Conservation (phyloP, 1,284 basidiomycete species). For the Athelia sp. region DNA sequence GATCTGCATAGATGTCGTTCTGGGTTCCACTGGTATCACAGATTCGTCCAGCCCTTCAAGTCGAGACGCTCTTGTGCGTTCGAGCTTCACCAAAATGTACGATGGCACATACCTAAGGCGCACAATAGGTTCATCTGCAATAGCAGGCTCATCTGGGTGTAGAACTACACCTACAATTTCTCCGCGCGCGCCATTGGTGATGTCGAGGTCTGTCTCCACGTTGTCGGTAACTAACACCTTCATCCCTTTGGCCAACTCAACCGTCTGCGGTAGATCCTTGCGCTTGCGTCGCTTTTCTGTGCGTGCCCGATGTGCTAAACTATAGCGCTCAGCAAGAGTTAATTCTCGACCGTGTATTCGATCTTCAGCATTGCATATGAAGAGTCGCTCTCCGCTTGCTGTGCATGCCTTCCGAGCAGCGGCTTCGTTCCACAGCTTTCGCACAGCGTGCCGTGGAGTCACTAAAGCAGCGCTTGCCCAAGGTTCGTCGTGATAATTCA, state of each 20-base stretch:
- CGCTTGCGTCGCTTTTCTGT: constrained; percentile 6
- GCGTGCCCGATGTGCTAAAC: constrained; percentile 9
- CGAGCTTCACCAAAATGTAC: constrained; percentile 29
- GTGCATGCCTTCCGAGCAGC: constrained; percentile 6
- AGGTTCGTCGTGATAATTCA: constrained; percentile 15
- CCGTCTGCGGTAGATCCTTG: constrained; percentile 15
- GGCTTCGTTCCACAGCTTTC: constrained; percentile 25
- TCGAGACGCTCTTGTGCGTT: constrained; percentile 15
- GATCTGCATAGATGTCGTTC: background rate
- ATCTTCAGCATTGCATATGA: constrained; percentile 16
- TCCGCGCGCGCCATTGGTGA: constrained; percentile 33
- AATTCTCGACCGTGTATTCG: constrained; percentile 12
- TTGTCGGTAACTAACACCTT: constrained; percentile 37
- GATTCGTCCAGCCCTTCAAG: constrained; percentile 6
- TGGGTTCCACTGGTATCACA: constrained; percentile 9
- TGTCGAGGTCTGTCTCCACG: constrained; percentile 33
- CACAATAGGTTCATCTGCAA: constrained; percentile 13
- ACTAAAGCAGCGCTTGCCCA: constrained; percentile 26
- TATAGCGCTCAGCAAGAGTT: constrained; percentile 13
- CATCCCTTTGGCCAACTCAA: constrained; percentile 36
- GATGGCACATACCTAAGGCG: constrained; percentile 18
- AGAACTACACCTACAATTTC: constrained; percentile 29
- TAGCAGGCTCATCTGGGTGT: constrained; percentile 15
- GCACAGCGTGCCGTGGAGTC: constrained; percentile 29
- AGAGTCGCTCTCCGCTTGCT: constrained; percentile 8